Conservation (phyloP, 495 filamentous ascomycete genomes). For the Aspergillus baeticus region DNA sequence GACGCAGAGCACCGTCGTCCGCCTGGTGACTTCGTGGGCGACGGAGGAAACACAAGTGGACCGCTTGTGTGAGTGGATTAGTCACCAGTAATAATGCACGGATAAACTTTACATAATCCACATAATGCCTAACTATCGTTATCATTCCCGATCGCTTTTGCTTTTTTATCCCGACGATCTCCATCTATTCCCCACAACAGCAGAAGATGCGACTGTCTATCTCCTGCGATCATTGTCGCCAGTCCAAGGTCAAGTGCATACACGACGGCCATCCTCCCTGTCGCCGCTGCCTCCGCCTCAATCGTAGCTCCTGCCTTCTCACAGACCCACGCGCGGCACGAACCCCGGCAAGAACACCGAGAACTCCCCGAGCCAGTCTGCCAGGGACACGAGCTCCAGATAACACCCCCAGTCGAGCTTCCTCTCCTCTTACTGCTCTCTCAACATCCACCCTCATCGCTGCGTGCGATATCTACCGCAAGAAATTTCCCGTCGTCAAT, state of each 20-base stretch:
- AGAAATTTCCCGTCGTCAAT: conserved; percentile 43
- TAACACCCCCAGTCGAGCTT: neutral
- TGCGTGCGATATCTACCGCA: conserved; percentile 41
- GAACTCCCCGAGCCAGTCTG: neutral
- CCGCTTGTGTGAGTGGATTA: conserved; percentile 33
- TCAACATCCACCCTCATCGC: conserved; percentile 34
- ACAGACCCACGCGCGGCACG: conserved; percentile 29
- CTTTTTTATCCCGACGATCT: neutral
- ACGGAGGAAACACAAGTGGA: conserved; percentile 36
- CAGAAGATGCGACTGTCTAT: conserved; percentile 40
- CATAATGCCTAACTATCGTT: neutral
- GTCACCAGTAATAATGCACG: conserved; percentile 6
- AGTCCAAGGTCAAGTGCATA: conserved; percentile 44
- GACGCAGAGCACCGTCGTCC: conserved; percentile 27
- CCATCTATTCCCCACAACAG: neutral
- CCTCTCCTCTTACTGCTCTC: conserved; percentile 28
- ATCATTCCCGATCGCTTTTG: neutral
- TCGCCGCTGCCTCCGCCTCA: conserved; percentile 34
- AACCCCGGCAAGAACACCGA: neutral
- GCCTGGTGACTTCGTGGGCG: conserved; percentile 41
- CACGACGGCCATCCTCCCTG: conserved; percentile 42
- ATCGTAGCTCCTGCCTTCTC: conserved; percentile 25
- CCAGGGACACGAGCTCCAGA: no score
- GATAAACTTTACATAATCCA: neutral
- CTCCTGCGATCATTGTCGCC: conserved; percentile 42